Evolutionary conservation across 2,329 filamentous ascomycete genomes (phyloP), one percentile per base, ranked within the genome.

Genomic region (Exutisphaerella laricina): DNA sequence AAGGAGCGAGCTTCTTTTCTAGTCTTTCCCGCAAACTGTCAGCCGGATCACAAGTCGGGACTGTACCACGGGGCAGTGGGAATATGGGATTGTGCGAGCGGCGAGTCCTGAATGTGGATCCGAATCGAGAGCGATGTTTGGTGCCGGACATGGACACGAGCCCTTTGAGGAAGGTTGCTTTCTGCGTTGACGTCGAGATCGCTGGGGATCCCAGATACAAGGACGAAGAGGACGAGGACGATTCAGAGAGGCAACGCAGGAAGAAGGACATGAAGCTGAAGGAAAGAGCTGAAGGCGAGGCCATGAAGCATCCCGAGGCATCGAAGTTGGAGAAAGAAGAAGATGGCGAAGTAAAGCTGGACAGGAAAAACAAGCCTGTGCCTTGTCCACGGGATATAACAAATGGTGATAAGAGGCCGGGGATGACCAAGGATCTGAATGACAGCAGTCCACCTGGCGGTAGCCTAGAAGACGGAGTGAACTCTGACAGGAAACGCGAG

Each of bases 131-230:
- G 59, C 74, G 92, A 51, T 94, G 88, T 62, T 75, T 79, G 17
- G 79, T 97, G 21, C 71, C 78, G 4, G 89, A 94, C 53, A 71
- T 98, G 34, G 82, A 88, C 53, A 79, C 83, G 57, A 78, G 79
- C 36, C 95, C 92, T 62, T 66, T 98, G 46, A 79, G 88, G 41
- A 80, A 88, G 40, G 92, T 98, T 0, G 85, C 90, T 0, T 98
- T 98, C 60, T 95, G 87, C 56, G 92, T 98, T 2, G 92, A 98
- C 59, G 89, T 98, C 4, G 92, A 98, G 64, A 94, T 98, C 59
- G 90, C 90, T 3, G 87, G 88, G 0, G 81, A 87, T 59, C 87
- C 89, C 17, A 82, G 79, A 55, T 92, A 94, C 55, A 68, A 62
- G 34, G 67, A 71, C 10, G 85, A 23, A 21, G 33, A 92, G 3